These are phyloP conservation scores for Pseudomonodictys pantanalensis DNA, from an alignment of 495 filamentous ascomycete species.

Conservation along the genomic window DNA sequence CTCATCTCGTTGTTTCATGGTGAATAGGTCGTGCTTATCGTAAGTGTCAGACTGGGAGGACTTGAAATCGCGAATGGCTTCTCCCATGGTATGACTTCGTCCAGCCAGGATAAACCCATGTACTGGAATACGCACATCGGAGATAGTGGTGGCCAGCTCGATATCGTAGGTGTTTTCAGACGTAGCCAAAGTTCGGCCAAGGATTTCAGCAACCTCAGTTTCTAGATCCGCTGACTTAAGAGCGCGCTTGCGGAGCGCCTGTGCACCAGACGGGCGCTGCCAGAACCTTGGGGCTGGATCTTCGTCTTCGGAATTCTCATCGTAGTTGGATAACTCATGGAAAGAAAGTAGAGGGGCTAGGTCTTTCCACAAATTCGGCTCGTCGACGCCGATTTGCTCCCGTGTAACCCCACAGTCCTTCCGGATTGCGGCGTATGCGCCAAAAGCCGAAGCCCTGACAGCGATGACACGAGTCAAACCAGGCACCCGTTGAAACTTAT, in stretches of 20 bases:
- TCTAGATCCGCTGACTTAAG: slow-evolving; percentile 39
- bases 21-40: slow-evolving; percentile 56
- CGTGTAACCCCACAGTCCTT: slow-evolving; percentile 79
- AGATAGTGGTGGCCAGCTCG: slow-evolving; percentile 55
- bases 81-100: slow-evolving; percentile 66
- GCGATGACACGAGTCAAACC: slow-evolving; percentile 77
- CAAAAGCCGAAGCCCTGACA: slow-evolving; percentile 82
- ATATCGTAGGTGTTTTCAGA: slow-evolving; percentile 42
- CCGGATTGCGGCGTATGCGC: slow-evolving; percentile 83
- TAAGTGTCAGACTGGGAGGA: slow-evolving; percentile 32
- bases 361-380: slow-evolving; percentile 69
- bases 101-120: slow-evolving; percentile 76
- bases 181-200: slow-evolving; percentile 40
- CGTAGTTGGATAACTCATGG: slow-evolving; percentile 32
- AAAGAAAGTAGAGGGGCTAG: slow-evolving; percentile 67
- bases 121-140: slow-evolving; percentile 69
- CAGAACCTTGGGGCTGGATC: slow-evolving; percentile 48
- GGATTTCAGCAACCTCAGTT: slow-evolving; percentile 38
- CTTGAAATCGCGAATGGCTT: slow-evolving; percentile 55
- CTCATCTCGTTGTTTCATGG: slow-evolving; percentile 53
- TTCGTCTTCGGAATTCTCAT: slow-evolving; percentile 32
- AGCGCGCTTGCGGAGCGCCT: slow-evolving; percentile 43
- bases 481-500: slow-evolving; percentile 87
- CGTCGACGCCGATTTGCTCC: slow-evolving; percentile 65
- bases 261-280: slow-evolving; percentile 54